Evolutionary conservation across 169 alveolate genomes (phyloP), one percentile per base, ranked within the genome.

Genomic region (Cryptosporidium andersoni): DNA sequence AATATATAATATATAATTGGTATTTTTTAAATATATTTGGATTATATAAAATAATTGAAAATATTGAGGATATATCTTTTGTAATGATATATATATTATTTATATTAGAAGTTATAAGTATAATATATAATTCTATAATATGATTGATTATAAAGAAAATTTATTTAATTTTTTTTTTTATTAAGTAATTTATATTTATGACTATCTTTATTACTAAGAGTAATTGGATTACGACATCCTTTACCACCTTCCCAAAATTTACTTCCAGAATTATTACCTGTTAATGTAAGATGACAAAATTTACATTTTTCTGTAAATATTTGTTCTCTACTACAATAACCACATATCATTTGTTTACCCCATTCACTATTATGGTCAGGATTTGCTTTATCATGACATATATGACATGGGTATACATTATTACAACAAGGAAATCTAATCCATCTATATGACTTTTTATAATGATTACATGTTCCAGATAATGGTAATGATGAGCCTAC

Each of bases 371-470:
- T 85, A 88, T 94, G 97, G 64, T 92, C 95, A 65, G 89, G 89
- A 49, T 65, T 82, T 39, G 74, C 95, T 34, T 66, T 85, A 80
- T 94, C 96, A 80, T 94, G 97, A 90, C 97, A 94, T 37, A 65
- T 63, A 81, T 94, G 96, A 82, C 97, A 94, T 4, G 97, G 95
- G 67, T 89, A 94, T 9, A 92, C 93, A 94, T 91, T 92, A 56
- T 93, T 93, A 55, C 97, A 94, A 67, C 97, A 94, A 8, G 97
- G 97, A 80, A 94, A 94, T 65, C 97, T 89, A 56, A 91, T 92
- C 97, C 97, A 94, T 49, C 97, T 89, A 62, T 88, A 90, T 25
- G 97, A 94, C 90, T 94, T 93, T 81, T 89, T 90, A 90, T 94
- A 94, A 90, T 94, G 97, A 58, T 91, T 91, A 92, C 97, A 94